Conservation (phyloP, 805 yeast genomes). For the Alloascoidea hylecoeti region DNA sequence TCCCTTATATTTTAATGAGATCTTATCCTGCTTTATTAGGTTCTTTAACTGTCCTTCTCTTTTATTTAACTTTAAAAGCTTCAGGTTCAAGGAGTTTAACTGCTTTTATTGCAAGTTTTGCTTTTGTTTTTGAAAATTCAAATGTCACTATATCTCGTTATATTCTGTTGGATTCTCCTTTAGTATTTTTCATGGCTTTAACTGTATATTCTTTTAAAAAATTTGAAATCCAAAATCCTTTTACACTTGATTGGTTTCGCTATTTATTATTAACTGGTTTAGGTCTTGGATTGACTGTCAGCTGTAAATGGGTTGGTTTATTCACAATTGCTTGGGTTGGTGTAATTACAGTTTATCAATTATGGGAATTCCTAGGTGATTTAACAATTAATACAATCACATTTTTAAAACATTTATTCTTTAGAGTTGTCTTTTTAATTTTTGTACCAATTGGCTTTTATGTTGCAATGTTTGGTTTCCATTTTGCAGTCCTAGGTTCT, state of each 20-base stretch:
- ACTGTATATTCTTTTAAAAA: conserved; percentile 67
- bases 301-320: conserved; percentile 93
- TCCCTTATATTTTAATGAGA: conserved; percentile 79
- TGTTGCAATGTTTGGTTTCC: conserved; percentile 83
- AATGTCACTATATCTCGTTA: conserved; percentile 84
- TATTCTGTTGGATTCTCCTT: conserved; percentile 83
- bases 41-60: conserved; percentile 67
- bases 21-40: conserved; percentile 69
- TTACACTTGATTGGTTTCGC: conserved; percentile 62
- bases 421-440: conserved; percentile 59
- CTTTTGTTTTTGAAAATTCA: conserved; percentile 80
- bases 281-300: conserved; percentile 77
- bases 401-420: conserved; percentile 55
- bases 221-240: conserved; percentile 60
- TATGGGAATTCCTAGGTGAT: conserved; percentile 81
- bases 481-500: conserved; percentile 62
- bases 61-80: conserved; percentile 78
- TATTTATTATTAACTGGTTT: conserved; percentile 84
- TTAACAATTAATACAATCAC: conserved; percentile 32
- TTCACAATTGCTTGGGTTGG: conserved; percentile 87
- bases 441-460: conserved; percentile 73
- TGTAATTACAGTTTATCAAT: conserved; percentile 66
- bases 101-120: conserved; percentile 56
- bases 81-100: conserved; percentile 72
- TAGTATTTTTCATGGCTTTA: conserved; percentile 70